A percentile compares a stretch with the other conserved stretches of the same genome.
phyloP scores from a whole-genome alignment of 2,329 filamentous ascomycete genomes.

The Colletotrichum sp. region DNA sequence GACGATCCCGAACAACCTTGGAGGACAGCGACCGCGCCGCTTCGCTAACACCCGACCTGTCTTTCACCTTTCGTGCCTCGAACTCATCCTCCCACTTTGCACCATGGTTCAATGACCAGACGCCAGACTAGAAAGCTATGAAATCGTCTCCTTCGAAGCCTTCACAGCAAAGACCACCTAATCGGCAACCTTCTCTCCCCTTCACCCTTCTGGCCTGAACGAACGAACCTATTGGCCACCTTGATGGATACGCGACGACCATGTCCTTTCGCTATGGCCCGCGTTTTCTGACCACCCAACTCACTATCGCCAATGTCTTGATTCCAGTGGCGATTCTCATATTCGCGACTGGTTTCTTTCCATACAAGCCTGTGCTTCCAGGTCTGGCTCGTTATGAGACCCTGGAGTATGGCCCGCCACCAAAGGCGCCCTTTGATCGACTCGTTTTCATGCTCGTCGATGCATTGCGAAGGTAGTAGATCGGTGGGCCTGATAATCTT shows the following conservation, averaged over 20 bases:
- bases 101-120: conserved; percentile 6
- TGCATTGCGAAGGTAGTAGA: conserved; percentile 78
- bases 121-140: not conserved
- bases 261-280: conserved; percentile 14
- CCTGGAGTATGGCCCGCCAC: conserved; percentile 58
- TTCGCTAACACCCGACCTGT: not conserved
- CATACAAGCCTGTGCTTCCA: conserved; percentile 92
- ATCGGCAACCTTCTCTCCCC: not conserved
- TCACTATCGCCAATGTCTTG: conserved; percentile 75
- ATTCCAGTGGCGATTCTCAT: conserved; percentile 76
- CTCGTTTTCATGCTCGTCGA: conserved; percentile 98
- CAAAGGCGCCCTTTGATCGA: conserved; percentile 80
- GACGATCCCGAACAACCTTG: not conserved
- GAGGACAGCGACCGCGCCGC: not conserved
- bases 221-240: not conserved
- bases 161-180: not conserved
- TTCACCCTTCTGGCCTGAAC: not conserved
- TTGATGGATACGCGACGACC: conserved; percentile 18
- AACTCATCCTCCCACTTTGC: not conserved
- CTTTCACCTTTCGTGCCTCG: not conserved
- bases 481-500: too few species aligned
- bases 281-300: conserved; percentile 34
- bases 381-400: conserved; percentile 76
- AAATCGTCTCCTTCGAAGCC: not conserved
- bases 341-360: conserved; percentile 94